Evolutionary conservation across 1,284 basidiomycete species (phyloP).

Genomic region (Schizophyllum commune): DNA sequence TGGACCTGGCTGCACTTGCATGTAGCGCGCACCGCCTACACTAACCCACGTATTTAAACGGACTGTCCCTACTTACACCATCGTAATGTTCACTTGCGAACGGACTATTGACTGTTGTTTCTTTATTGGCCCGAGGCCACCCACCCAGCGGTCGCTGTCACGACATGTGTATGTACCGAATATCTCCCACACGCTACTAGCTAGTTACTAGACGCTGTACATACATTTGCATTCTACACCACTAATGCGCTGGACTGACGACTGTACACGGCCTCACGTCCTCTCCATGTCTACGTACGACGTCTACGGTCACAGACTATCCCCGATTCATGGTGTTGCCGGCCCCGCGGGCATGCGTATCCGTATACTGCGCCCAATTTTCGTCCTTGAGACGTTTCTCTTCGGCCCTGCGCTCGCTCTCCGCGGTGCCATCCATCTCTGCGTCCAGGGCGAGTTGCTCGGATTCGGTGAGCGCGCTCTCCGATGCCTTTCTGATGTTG

Average conservation of each 20-base stretch:
- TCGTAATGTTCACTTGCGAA: background rate
- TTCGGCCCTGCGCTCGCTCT: conserved; percentile 69
- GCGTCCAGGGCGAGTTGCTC: conserved; percentile 74
- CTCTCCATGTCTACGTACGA: too few species aligned
- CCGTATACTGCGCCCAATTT: conserved; percentile 80
- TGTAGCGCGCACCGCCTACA: background rate
- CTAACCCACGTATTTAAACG: background rate
- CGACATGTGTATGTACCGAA: background rate
- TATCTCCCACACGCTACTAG: background rate
- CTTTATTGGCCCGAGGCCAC: too few species aligned
- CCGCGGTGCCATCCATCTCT: conserved; percentile 76
- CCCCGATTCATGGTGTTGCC: conserved; percentile 97
- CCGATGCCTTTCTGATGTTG: conserved; percentile 54
- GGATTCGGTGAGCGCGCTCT: conserved; percentile 59
- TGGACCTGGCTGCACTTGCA: too few species aligned
- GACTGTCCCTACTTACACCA: background rate
- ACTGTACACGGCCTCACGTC: background rate
- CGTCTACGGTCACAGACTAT: conserved; percentile 20
- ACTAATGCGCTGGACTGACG: background rate
- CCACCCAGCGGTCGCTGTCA: background rate
- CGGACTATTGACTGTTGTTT: background rate
- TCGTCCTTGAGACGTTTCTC: conserved; percentile 78
- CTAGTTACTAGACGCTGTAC: background rate
- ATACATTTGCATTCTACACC: background rate
- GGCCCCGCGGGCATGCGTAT: conserved; percentile 73